A percentile compares a stretch with the other conserved stretches of the same genome.
Conservation (phyloP, 164 flowering plant species). For the Amborella trichopoda region DNA sequence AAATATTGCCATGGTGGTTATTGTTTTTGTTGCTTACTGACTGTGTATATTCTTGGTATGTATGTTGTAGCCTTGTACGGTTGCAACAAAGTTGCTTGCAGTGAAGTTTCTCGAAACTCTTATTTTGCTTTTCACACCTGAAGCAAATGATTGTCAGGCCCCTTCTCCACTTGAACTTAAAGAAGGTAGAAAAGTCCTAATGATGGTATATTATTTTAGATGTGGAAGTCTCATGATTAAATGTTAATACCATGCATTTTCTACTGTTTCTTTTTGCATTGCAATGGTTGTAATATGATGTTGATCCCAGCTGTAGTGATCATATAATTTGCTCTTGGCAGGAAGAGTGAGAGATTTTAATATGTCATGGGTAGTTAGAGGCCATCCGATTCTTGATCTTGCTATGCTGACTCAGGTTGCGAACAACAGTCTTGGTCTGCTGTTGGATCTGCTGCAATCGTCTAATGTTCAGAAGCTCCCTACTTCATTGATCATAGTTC, state of each 20-base stretch:
- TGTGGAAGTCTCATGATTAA: not conserved
- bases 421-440: constrained; percentile 34
- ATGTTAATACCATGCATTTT: not conserved
- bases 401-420: constrained; percentile 48
- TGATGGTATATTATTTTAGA: not conserved
- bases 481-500: constrained; percentile 48
- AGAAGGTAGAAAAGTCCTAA: constrained; percentile 41
- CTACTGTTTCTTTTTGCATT: not conserved
- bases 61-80: constrained; percentile 53
- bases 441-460: constrained; percentile 53
- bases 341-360: constrained; percentile 43
- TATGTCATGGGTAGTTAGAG: constrained; percentile 56
- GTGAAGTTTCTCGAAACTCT: constrained; percentile 78
- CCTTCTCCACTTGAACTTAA: constrained; percentile 1
- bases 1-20: not conserved
- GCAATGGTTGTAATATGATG: not conserved
- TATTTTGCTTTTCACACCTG: constrained; percentile 54
- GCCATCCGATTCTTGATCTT: constrained; percentile 69
- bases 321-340: constrained; percentile 6
- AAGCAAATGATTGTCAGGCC: constrained; percentile 32
- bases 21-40: not conserved
- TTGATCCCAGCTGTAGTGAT: not conserved
- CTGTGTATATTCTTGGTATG: constrained; percentile 7
- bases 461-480: constrained; percentile 30
- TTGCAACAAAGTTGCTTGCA: constrained; percentile 61